Evolutionary conservation across 768 basidiomycete genomes (phyloP).

Genomic region (Phylloporus arenicola): DNA sequence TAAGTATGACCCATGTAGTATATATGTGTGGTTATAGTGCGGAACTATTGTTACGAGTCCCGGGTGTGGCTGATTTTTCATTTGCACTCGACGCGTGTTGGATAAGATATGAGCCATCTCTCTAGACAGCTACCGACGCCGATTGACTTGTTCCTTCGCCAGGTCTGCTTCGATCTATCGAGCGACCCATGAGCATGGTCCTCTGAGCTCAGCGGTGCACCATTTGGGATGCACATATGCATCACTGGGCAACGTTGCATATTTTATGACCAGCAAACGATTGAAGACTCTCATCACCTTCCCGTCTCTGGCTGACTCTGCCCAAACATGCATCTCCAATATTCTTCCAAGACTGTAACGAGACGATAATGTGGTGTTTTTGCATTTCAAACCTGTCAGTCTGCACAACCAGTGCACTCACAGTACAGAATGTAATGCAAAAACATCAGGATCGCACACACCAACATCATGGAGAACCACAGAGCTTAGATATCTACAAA

Average conservation of each 20-base stretch:
- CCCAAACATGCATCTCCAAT: no score
- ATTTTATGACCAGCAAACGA: conserved; percentile 77
- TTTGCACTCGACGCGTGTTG: neutral
- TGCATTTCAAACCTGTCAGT: no score
- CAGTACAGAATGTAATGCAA: neutral
- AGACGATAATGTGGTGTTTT: no score
- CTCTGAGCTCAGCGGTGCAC: conserved; percentile 41
- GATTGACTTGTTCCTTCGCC: no score
- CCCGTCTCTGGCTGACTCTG: no score
- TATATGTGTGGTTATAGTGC: conserved; percentile 17
- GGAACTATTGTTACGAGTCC: conserved; percentile 7
- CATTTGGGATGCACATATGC: conserved; percentile 77
- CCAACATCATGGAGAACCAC: neutral
- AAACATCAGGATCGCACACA: neutral
- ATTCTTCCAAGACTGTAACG: conserved; percentile 37
- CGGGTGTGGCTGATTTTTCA: neutral
- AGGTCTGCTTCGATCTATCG: conserved; percentile 49
- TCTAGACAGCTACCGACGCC: no score
- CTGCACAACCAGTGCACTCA: conserved; percentile 6
- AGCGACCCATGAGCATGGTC: conserved; percentile 19
- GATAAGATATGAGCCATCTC: conserved; percentile 63
- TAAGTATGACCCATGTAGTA: neutral
- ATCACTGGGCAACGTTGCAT: conserved; percentile 87
- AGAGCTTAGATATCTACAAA: neutral
- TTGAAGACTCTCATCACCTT: no score